phyloP scores from a whole-genome alignment of 306 rosid species.

The Prosopis cineraria region DNA sequence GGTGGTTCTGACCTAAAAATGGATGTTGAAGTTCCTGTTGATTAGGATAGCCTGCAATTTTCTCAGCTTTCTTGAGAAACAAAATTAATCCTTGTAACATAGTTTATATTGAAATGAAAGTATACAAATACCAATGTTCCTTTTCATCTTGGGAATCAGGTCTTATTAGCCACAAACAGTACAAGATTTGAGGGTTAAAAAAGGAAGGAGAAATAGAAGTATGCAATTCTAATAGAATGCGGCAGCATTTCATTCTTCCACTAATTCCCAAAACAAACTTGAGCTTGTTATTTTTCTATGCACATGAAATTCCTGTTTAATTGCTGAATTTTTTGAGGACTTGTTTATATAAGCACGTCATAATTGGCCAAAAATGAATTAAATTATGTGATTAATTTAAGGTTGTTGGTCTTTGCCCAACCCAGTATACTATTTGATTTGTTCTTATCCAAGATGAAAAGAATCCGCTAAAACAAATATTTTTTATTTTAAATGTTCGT shows the following conservation, averaged over 20 bases:
- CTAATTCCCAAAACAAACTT: neutral
- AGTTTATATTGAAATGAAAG: constrained; percentile 36
- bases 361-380: neutral
- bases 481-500: neutral
- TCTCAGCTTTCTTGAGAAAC: constrained; percentile 21
- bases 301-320: neutral
- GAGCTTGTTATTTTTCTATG: neutral
- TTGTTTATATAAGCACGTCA: neutral
- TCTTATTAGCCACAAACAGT: neutral
- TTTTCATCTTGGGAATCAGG: constrained; percentile 25
- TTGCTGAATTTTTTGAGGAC: neutral
- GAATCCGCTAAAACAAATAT: neutral
- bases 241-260: neutral
- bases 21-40: constrained; percentile 91
- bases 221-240: neutral
- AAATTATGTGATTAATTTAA: neutral
- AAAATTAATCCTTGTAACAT: constrained; percentile 37
- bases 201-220: neutral
- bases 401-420: neutral
- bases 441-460: neutral
- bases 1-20: constrained; percentile 62
- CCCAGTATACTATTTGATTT: neutral
- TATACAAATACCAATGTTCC: constrained; percentile 21
- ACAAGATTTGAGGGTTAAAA: neutral
- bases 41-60: constrained; percentile 41